phyloP scores from a whole-genome alignment of 2,329 filamentous ascomycete genomes.

The Claviceps monticola region DNA sequence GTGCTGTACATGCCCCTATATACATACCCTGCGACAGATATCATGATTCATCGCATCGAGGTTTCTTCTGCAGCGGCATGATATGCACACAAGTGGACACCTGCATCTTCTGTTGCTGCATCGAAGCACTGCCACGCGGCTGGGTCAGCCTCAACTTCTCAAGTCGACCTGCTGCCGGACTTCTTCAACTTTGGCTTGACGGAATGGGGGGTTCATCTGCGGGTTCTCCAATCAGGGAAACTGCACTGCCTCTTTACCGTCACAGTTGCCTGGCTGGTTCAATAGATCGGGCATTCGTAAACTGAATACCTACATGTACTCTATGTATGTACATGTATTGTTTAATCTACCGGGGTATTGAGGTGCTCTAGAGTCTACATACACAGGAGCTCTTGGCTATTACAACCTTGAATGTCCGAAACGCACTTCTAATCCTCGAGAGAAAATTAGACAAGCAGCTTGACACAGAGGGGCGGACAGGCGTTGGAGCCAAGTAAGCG shows the following conservation, averaged over 20 bases:
- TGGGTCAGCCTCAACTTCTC: background rate
- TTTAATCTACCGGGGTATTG: no score
- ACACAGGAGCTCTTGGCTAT: no score
- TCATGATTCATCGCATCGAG: background rate
- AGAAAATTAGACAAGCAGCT: background rate
- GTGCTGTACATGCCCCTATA: no score
- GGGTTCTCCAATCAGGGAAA: background rate
- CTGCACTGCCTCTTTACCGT: background rate
- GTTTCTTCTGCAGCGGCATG: background rate
- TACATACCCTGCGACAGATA: no score
- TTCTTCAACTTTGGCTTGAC: background rate
- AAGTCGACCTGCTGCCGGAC: background rate
- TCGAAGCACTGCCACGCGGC: slow-evolving; percentile 1
- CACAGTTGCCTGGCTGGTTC: background rate
- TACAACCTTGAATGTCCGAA: no score
- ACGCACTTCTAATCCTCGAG: background rate
- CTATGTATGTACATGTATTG: no score
- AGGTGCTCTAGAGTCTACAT: no score
- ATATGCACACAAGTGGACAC: background rate
- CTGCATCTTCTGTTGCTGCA: background rate
- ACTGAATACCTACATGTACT: background rate
- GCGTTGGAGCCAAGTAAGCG: background rate
- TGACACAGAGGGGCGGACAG: background rate
- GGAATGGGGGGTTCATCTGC: background rate
- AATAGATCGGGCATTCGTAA: background rate